Evolutionary conservation across 192 early-diverging fungal species (phyloP).

Genomic region (Coemansia sp.): DNA sequence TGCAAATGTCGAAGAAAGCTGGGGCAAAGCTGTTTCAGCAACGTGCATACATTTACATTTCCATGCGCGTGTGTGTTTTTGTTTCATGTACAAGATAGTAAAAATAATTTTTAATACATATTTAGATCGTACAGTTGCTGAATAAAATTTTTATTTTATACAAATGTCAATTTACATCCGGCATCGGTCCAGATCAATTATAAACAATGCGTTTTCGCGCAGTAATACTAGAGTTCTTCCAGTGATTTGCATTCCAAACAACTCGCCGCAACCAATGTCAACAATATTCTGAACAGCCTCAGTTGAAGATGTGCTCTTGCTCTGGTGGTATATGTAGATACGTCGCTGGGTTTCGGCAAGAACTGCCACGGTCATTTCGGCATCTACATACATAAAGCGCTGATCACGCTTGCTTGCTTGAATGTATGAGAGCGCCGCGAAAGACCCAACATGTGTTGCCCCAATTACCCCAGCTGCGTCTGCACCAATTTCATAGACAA

Average conservation of each 20-base stretch:
- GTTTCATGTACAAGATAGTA: no score
- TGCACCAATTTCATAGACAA: conserved; percentile 9
- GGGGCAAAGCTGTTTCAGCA: no score
- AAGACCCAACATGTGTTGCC: conserved; percentile 56
- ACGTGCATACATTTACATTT: no score
- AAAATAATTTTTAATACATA: no score
- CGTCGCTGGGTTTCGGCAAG: conserved; percentile 44
- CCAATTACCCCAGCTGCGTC: not conserved
- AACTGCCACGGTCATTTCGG: conserved; percentile 33
- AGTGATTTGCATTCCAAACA: conserved; percentile 34
- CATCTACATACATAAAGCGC: conserved; percentile 60
- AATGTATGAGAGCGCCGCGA: conserved; percentile 69
- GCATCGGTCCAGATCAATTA: conserved; percentile 25
- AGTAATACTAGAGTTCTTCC: conserved; percentile 23
- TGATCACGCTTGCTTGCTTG: conserved; percentile 74
- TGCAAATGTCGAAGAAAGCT: no score
- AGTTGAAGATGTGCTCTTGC: not conserved
- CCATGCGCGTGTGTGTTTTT: no score
- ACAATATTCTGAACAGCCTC: conserved; percentile 40
- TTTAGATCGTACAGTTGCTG: not conserved
- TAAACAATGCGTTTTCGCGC: conserved; percentile 18
- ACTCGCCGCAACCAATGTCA: conserved; percentile 29
- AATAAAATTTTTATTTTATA: no score
- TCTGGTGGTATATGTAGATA: conserved; percentile 46
- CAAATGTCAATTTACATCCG: not conserved